A percentile compares a stretch with the other conserved stretches of the same genome.
Evolutionary conservation across 2,329 filamentous ascomycete species (phyloP).

Genomic region (Graphilbum fragrans): DNA sequence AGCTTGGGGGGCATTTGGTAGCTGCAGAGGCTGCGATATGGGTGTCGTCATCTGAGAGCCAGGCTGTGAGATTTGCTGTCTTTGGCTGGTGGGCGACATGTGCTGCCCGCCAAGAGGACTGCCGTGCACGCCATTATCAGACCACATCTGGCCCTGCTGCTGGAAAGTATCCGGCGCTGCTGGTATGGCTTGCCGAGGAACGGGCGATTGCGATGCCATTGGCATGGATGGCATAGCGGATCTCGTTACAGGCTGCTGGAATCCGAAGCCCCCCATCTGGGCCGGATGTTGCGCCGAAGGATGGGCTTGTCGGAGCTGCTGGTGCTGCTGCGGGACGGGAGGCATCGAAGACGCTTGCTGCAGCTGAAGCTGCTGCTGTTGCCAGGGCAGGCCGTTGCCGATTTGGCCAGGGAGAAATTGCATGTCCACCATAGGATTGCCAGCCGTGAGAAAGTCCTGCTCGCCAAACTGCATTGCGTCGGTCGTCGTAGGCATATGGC

Average conservation of each 20-base stretch:
- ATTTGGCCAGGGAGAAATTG: conserved; percentile 2
- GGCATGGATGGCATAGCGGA: not conserved
- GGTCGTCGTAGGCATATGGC: not conserved
- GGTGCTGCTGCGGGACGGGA: not conserved
- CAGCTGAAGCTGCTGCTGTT: conserved; percentile 4
- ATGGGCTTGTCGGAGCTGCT: not conserved
- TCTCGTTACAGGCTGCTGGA: not conserved
- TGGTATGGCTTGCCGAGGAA: not conserved
- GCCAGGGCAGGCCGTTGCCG: conserved; percentile 2
- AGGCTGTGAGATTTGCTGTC: not conserved
- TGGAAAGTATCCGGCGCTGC: not conserved
- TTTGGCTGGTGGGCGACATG: not conserved
- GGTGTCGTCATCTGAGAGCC: not conserved
- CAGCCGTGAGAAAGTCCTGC: conserved; percentile 1
- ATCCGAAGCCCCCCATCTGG: not conserved
- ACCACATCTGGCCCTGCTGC: not conserved
- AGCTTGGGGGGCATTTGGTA: not conserved
- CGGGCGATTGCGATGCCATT: not conserved
- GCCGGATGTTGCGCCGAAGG: not conserved
- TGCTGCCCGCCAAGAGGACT: not conserved
- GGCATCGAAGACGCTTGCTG: not conserved
- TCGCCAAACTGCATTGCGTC: conserved; percentile 1
- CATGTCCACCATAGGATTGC: conserved; percentile 1
- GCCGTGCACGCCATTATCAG: not conserved
- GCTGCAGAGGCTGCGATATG: not conserved